These are phyloP conservation scores for Metarhizium humberi DNA, from an alignment of 2,329 filamentous ascomycete species.

Conservation along the genomic window DNA sequence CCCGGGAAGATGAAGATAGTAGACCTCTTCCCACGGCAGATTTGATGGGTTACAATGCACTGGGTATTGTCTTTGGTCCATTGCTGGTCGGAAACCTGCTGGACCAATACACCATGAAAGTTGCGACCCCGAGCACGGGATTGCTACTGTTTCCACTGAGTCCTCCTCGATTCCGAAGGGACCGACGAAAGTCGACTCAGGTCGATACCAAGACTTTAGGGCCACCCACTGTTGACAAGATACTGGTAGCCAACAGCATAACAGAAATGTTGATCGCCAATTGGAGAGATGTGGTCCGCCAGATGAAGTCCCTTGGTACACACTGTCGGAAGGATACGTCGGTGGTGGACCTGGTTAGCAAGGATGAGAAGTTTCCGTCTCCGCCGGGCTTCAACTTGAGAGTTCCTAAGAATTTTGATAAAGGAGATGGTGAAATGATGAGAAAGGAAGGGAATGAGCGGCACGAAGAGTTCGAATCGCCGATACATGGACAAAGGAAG, in stretches of 20 bases:
- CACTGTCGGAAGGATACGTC: constrained; percentile 15
- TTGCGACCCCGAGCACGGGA: constrained; percentile 31
- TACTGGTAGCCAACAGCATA: constrained; percentile 48
- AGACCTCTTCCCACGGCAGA: constrained; percentile 45
- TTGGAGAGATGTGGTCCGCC: constrained; percentile 54
- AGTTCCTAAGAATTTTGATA: background rate
- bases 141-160: constrained; percentile 32
- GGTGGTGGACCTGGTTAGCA: constrained; percentile 5
- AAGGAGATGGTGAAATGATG: background rate
- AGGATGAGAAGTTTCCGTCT: background rate
- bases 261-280: constrained; percentile 57
- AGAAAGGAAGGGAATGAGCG: constrained; percentile 16
- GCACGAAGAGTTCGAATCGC: constrained; percentile 27
- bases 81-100: constrained; percentile 51
- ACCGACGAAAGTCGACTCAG: constrained; percentile 13
- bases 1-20: constrained; percentile 41
- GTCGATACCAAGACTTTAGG: constrained; percentile 7
- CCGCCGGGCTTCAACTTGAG: background rate
- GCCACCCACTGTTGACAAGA: constrained; percentile 39
- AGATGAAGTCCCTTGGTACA: constrained; percentile 41
- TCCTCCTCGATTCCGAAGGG: constrained; percentile 28
- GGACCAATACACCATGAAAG: constrained; percentile 38
- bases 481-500: constrained; percentile 16
- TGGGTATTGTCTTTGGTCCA: constrained; percentile 58
- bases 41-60: constrained; percentile 53